phyloP scores from a whole-genome alignment of 495 filamentous ascomycete genomes.

The Lasiosphaeria hispida region DNA sequence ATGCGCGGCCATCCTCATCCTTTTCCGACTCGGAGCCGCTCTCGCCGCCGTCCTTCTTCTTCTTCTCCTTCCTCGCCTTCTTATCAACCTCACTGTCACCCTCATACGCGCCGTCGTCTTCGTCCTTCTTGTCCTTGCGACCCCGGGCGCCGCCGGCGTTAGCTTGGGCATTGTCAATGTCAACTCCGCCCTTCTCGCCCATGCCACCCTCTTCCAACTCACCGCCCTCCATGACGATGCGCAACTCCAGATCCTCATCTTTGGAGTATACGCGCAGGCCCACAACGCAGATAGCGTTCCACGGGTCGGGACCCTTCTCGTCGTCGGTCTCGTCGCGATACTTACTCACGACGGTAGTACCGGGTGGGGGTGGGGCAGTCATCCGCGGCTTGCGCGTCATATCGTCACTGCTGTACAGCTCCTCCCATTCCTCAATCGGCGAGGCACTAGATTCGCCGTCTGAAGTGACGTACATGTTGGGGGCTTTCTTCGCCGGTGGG shows the following conservation, averaged over 20 bases:
- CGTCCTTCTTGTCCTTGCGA: constrained; percentile 23
- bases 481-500: constrained; percentile 16
- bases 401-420: constrained; percentile 50
- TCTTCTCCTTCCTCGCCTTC: constrained; percentile 22
- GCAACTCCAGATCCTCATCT: constrained; percentile 45
- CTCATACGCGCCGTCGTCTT: constrained; percentile 33
- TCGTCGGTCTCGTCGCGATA: constrained; percentile 43
- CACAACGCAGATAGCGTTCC: constrained; percentile 51
- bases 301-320: constrained; percentile 46
- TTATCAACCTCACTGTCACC: constrained; percentile 33
- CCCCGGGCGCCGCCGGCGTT: constrained; percentile 46
- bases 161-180: constrained; percentile 50
- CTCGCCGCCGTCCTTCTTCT: constrained; percentile 17
- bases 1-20: constrained; percentile 23
- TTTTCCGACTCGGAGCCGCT: constrained; percentile 21
- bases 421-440: constrained; percentile 50
- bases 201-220: constrained; percentile 48
- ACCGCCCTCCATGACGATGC: constrained; percentile 49
- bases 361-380: constrained; percentile 28
- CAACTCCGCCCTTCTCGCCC: constrained; percentile 49
- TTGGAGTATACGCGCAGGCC: constrained; percentile 51
- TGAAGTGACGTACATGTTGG: constrained; percentile 34
- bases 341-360: constrained; percentile 35
- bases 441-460: constrained; percentile 50
- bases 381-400: constrained; percentile 48